Conservation (phyloP, 1,284 basidiomycete species). For the Rhodotorula sp. region DNA sequence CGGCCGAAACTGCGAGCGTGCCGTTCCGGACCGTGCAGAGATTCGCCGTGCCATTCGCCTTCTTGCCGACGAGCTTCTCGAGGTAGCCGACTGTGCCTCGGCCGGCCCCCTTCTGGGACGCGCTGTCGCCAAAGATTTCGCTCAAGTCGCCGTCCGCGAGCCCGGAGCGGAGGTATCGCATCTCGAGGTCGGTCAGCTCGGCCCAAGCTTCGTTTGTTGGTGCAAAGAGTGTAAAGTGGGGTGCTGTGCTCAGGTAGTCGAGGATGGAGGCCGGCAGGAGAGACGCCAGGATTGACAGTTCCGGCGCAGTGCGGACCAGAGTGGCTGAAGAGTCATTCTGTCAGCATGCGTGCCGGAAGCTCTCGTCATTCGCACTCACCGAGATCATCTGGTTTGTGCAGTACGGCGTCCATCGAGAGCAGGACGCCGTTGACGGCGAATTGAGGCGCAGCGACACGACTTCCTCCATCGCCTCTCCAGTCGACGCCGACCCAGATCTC, state of each 20-base stretch:
- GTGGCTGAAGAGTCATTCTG: constrained; percentile 22
- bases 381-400: constrained; percentile 72
- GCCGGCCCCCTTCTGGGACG: constrained; percentile 45
- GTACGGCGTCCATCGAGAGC: constrained; percentile 69
- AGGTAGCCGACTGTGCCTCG: constrained; percentile 41
- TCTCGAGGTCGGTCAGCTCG: constrained; percentile 53
- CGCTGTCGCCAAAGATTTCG: constrained; percentile 70
- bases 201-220: constrained; percentile 80
- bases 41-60: constrained; percentile 40
- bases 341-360: constrained; percentile 56
- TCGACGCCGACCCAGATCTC: constrained; percentile 43
- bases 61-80: constrained; percentile 42
- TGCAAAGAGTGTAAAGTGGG: constrained; percentile 84
- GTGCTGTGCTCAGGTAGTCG: constrained; percentile 36
- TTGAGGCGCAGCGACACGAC: constrained; percentile 49
- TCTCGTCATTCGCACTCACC: constrained; percentile 63
- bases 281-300: constrained; percentile 46
- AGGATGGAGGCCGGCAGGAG: constrained; percentile 46
- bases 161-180: constrained; percentile 72
- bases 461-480: constrained; percentile 44
- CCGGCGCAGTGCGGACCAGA: constrained; percentile 42
- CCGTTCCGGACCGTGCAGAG: constrained; percentile 70
- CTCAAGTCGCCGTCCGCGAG: constrained; percentile 75
- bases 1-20: constrained; percentile 60
- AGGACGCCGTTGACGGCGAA: constrained; percentile 71